These are phyloP conservation scores for Trametes polyzona DNA, from an alignment of 1,284 basidiomycete genomes.

Conservation along the genomic window DNA sequence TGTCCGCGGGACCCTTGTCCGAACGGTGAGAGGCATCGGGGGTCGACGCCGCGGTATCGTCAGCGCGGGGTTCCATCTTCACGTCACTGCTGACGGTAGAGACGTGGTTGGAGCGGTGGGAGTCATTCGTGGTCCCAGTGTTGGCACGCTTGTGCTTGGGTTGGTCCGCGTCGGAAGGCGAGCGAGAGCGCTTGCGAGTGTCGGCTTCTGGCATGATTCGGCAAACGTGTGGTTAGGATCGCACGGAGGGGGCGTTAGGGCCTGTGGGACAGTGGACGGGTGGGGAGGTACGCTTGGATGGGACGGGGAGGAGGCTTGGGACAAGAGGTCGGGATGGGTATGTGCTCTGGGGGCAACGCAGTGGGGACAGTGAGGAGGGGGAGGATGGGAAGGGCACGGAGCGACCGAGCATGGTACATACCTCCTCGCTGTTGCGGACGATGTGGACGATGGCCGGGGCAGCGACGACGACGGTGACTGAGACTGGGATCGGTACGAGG, in stretches of 20 bases:
- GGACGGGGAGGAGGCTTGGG: slow-evolving; percentile 33
- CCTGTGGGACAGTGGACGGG: slow-evolving; percentile 34
- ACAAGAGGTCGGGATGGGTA: slow-evolving; percentile 32
- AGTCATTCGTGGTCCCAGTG: slow-evolving; percentile 61
- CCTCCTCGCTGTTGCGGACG: slow-evolving; percentile 29
- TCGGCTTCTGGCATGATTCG: slow-evolving; percentile 81
- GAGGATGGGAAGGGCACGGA: slow-evolving; percentile 37
- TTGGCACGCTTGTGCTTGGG: slow-evolving; percentile 84
- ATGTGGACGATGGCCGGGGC: slow-evolving; percentile 17
- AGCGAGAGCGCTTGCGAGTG: slow-evolving; percentile 84
- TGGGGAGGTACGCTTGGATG: slow-evolving; percentile 20
- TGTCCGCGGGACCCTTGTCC: slow-evolving; percentile 31
- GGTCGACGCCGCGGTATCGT: slow-evolving; percentile 61
- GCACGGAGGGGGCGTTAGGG: slow-evolving; percentile 30
- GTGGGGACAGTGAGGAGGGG: slow-evolving; percentile 40
- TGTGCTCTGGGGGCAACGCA: slow-evolving; percentile 36
- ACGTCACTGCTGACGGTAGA: slow-evolving; percentile 55
- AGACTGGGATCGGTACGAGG: slow-evolving; percentile 1
- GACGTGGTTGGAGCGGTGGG: slow-evolving; percentile 44
- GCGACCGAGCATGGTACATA: slow-evolving; percentile 32
- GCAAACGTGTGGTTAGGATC: slow-evolving; percentile 41
- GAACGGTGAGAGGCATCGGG: slow-evolving; percentile 46
- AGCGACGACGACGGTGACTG: slow-evolving; percentile 19
- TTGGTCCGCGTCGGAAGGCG: slow-evolving; percentile 79
- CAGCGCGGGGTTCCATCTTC: slow-evolving; percentile 60